These are phyloP conservation scores for Penicillium chermesinum DNA, from an alignment of 495 filamentous ascomycete genomes.

Conservation along the genomic window DNA sequence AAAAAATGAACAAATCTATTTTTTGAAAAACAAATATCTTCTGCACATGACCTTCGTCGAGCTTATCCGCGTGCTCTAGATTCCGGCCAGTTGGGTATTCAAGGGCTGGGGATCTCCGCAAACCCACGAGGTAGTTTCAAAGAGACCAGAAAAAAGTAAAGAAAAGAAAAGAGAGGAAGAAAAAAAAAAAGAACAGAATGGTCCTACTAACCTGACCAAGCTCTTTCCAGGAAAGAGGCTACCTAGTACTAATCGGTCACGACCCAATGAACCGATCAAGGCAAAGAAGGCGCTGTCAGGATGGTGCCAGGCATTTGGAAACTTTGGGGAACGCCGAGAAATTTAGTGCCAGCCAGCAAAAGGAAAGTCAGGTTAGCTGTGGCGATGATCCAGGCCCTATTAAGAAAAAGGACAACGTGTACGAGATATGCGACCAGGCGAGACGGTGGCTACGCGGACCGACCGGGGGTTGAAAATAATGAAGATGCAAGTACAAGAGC, in stretches of 20 bases:
- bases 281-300: slow-evolving; percentile 9
- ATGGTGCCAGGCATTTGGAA: slow-evolving; percentile 20
- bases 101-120: not conserved
- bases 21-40: not conserved
- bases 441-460: slow-evolving; percentile 9
- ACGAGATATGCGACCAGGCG: slow-evolving; percentile 15
- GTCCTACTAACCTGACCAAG: slow-evolving; percentile 17
- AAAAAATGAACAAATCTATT: not conserved
- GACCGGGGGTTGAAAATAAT: slow-evolving; percentile 11
- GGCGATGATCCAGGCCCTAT: slow-evolving; percentile 17
- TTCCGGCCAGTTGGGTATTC: not conserved
- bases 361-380: slow-evolving; percentile 10
- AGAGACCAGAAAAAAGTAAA: not conserved
- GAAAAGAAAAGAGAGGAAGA: slow-evolving; percentile 3
- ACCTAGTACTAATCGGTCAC: slow-evolving; percentile 14
- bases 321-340: slow-evolving; percentile 6
- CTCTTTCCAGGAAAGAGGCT: slow-evolving; percentile 10
- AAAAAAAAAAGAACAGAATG: slow-evolving; percentile 8
- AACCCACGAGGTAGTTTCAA: not conserved
- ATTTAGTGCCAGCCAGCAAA: slow-evolving; percentile 13
- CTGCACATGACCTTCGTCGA: not conserved
- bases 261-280: slow-evolving; percentile 19
- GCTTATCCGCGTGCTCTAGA: not conserved
- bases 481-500: slow-evolving; percentile 8
- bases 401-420: slow-evolving; percentile 15